Base-by-base conservation (phyloP, 1,284 basidiomycete genomes). In the Meripilus lineatus region DNA sequence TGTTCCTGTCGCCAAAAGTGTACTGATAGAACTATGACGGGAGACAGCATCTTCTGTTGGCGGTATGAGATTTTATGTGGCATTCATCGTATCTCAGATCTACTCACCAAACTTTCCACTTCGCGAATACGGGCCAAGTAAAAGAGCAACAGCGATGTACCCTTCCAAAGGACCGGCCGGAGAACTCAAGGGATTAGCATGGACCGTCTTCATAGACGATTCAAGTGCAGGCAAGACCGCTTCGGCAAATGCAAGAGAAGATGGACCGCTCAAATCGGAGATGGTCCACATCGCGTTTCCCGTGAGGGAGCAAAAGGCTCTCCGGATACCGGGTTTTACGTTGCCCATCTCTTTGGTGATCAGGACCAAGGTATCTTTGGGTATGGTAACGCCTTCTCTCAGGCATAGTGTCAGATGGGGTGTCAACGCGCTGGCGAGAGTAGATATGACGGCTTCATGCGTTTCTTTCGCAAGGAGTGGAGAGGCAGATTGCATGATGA, bases 391-490 rank as follows among this genome's bases (percentile, higher is more conserved):
- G 26, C 70, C 65, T 2, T 66, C 60, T 5, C 58, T 62, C 5
- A 93, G 65, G 3, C 81, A 59, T 46, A 71, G 70, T 0, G 63
- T 62, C 6, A 93, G 64, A 58, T 93, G 90, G 0, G 64, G 53
- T 0, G 74, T 62, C 5, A 93, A 62, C 1, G 79, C 73, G 1
- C 63, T 59, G 0, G 74, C 71, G 4, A 93, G 70, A 0, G 74
- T 70, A 1, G 70, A 52, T 2, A 80, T 70, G 0, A 84, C 82
- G 1, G 65, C 58, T 44, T 93, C 91, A 51, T 80, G 77, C 3
- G 79, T 78, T 58, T 95, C 93, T 62, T 95, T 95, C 3, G 78
- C 66, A 30, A 93, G 66, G 3, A 94, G 67, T 0, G 74, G 66
- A 0, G 77, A 71, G 1, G 80, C 62, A 0, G 73, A 69, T 41